These are phyloP conservation scores for Schizophyllum commune DNA, from an alignment of 1,284 basidiomycete species.

Conservation along the genomic window DNA sequence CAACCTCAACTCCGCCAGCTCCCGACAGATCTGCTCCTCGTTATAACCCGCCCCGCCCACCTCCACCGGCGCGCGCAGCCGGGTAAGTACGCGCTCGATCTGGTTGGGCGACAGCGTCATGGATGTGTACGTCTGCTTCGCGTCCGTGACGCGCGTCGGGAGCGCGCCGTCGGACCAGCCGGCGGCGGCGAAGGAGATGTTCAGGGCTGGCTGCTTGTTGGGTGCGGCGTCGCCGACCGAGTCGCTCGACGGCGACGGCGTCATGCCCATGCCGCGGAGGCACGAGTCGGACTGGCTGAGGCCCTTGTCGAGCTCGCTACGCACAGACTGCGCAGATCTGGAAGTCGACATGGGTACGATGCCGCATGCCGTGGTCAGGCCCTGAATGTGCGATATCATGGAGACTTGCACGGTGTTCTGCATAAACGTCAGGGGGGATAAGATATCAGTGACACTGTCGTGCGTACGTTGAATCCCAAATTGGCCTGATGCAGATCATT, in stretches of 20 bases:
- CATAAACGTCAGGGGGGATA: neutral
- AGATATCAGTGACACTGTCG: neutral
- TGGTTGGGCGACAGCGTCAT: neutral
- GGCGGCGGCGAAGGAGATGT: neutral
- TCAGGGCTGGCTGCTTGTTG: neutral
- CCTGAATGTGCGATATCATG: too few relatives aligned
- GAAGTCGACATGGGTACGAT: too few relatives aligned
- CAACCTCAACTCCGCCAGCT: neutral
- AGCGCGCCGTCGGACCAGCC: neutral
- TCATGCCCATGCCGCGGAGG: too few relatives aligned
- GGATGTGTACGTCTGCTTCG: neutral
- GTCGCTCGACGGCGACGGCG: too few relatives aligned
- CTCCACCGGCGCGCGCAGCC: neutral
- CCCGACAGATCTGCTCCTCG: neutral
- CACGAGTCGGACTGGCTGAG: too few relatives aligned
- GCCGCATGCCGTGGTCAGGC: too few relatives aligned
- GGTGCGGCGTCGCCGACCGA: too few relatives aligned
- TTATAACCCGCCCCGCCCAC: neutral
- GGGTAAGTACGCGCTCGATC: neutral
- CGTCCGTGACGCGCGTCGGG: neutral
- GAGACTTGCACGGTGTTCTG: too few relatives aligned
- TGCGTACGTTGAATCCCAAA: neutral
- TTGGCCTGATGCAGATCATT: neutral
- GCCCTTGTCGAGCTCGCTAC: too few relatives aligned
- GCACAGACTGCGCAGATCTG: too few relatives aligned